Base-by-base conservation (phyloP, 805 yeast species). In the Tetrapisispora namnaoensis region DNA sequence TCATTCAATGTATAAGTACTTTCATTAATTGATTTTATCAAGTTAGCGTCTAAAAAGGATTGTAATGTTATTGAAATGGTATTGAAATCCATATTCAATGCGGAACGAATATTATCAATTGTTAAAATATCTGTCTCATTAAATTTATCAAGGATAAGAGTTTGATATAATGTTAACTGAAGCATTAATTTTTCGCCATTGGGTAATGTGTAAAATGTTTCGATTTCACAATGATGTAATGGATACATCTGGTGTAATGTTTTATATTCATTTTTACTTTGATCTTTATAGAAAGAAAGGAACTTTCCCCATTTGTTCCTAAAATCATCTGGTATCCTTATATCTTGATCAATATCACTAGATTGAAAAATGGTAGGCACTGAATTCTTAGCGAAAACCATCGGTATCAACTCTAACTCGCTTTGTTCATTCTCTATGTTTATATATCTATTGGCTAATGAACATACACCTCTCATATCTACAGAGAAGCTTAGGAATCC, bases 171-270 rank as follows among this genome's bases (percentile, higher is more conserved):
- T 1, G 61, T 61, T 16, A 65, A 42, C 35, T 61, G 61, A 17
- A 65, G 50, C 7, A 40, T 37, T 17, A 65, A 47, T 10, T 35
- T 27, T 11, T 49, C 37, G 3, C 55, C 56, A 32, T 52, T 46
- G 1, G 48, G 43, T 34, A 55, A 28, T 16, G 4, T 44, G 44
- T 49, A 61, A 1, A 55, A 58, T 4, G 66, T 53, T 17, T 49
- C 43, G 4, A 65, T 59, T 37, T 63, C 66, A 46, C 65, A 57
- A 44, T 58, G 61, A 36, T 65, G 67, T 16, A 63, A 51, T n/a
- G 55, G 37, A 46, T 58, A 58, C 37, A 54, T 52, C 28, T 56
- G 59, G 11, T 37, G 44, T 7, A 65, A 37, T 4, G 47, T 51
- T 39, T 58, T 61, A 8, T 24, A 11, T 5, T 55, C 54, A 37